Percentiles rank a stretch among this genome's conserved stretches.
Conservation (phyloP, 257 asterid genomes). For the Solanum clarkiae region DNA sequence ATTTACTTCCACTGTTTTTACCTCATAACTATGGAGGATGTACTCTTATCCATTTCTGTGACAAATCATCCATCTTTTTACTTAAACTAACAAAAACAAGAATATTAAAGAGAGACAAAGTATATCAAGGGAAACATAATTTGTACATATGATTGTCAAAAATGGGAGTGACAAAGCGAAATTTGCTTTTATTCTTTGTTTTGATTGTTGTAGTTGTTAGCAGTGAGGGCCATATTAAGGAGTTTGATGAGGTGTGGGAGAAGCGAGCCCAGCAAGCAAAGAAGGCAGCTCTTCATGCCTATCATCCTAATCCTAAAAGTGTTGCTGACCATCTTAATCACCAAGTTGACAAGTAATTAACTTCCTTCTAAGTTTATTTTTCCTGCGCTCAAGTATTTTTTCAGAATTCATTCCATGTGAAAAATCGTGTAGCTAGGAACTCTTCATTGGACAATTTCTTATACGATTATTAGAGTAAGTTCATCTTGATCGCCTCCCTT, state of each 20-base stretch:
- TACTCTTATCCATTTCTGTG: neutral
- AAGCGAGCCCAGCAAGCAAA: conserved; percentile 24
- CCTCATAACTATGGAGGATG: neutral
- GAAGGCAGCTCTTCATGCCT: conserved; percentile 27
- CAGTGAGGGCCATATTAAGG: conserved; percentile 1
- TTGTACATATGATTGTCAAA: neutral
- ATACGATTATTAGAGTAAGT: neutral
- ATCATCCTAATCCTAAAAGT: conserved; percentile 22
- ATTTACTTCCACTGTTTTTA: conserved; percentile 1
- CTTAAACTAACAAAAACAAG: neutral
- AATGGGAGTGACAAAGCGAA: conserved; percentile 18
- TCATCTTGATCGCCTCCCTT: neutral
- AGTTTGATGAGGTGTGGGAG: conserved; percentile 19
- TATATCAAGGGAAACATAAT: neutral
- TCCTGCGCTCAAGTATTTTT: neutral
- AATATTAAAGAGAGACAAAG: neutral
- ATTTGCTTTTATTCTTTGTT: conserved; percentile 6
- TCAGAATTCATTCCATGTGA: neutral
- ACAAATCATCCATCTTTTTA: neutral
- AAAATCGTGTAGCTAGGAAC: neutral
- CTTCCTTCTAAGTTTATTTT: neutral
- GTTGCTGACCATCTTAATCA: conserved; percentile 19
- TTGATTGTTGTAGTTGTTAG: conserved; percentile 1
- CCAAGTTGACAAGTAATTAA: conserved; percentile 23
- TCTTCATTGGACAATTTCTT: neutral